Conservation (phyloP, 257 asterid genomes). For the Cruciata laevipes region DNA sequence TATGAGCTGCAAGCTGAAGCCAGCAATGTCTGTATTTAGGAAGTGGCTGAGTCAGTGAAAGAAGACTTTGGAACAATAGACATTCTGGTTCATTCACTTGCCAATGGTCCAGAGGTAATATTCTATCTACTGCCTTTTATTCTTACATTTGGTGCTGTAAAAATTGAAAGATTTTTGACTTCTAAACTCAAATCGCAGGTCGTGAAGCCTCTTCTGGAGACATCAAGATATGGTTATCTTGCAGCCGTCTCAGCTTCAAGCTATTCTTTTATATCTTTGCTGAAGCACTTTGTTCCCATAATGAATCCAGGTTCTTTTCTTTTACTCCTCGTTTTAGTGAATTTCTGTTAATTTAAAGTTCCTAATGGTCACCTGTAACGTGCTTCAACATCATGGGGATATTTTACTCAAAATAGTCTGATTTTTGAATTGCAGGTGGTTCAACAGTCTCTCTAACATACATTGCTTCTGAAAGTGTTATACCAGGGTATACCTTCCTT, state of each 20-base stretch:
- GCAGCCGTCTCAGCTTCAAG: constrained; percentile 95
- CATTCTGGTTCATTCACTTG: constrained; percentile 97
- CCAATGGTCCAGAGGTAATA: constrained; percentile 94
- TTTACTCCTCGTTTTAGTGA: neutral
- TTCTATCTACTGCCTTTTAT: neutral
- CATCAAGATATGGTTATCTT: constrained; percentile 84
- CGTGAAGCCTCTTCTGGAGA: constrained; percentile 71
- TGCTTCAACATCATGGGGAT: constrained; percentile 2
- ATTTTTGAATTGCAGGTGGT: constrained; percentile 53
- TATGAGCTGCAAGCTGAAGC: neutral
- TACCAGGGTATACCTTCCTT: constrained; percentile 65
- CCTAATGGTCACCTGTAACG: neutral
- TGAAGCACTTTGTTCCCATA: constrained; percentile 70
- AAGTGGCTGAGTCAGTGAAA: constrained; percentile 87
- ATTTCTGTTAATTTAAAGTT: neutral
- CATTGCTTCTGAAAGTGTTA: constrained; percentile 91
- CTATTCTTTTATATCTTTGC: constrained; percentile 80
- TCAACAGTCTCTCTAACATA: constrained; percentile 88
- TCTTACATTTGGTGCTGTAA: neutral
- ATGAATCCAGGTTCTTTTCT: constrained; percentile 65
- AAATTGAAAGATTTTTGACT: constrained; percentile 12
- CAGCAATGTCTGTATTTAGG: constrained; percentile 34
- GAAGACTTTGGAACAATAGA: constrained; percentile 92
- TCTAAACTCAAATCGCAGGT: constrained; percentile 38
- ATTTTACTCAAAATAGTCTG: constrained; percentile 6